Percentiles rank a stretch among this genome's conserved stretches.
These are phyloP conservation scores for Ceratobasidium papillatum DNA, from an alignment of 1,284 basidiomycete species.

Conservation along the genomic window DNA sequence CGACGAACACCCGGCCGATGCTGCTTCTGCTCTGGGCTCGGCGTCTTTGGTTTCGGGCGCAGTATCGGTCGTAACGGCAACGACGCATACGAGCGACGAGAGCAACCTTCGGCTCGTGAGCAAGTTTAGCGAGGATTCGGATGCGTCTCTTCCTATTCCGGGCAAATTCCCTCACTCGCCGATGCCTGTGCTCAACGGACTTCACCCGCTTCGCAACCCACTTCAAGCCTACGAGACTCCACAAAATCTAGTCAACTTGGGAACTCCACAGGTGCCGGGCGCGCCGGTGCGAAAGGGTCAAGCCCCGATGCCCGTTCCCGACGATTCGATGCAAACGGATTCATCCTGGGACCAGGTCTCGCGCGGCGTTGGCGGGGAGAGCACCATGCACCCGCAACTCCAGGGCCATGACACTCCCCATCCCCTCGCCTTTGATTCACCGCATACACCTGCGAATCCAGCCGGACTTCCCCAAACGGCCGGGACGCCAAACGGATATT, in stretches of 20 bases:
- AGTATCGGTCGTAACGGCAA: slow-evolving; percentile 30
- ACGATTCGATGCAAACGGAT: slow-evolving; percentile 37
- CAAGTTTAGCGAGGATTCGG: slow-evolving; percentile 33
- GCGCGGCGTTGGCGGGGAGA: slow-evolving; percentile 19
- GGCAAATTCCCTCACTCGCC: slow-evolving; percentile 32
- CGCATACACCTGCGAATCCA: slow-evolving; percentile 37
- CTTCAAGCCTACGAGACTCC: slow-evolving; percentile 33
- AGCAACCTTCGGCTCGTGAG: slow-evolving; percentile 28
- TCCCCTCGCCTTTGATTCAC: slow-evolving; percentile 5
- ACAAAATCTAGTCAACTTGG: background rate
- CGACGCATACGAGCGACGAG: slow-evolving; percentile 37
- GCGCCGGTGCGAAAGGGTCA: slow-evolving; percentile 23
- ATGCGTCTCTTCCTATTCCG: slow-evolving; percentile 20
- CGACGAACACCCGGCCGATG: slow-evolving; percentile 6
- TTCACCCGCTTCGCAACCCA: slow-evolving; percentile 29
- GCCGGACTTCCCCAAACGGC: background rate
- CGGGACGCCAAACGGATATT: slow-evolving; percentile 10
- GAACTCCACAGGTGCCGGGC: background rate
- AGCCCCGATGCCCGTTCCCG: slow-evolving; percentile 12
- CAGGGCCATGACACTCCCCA: slow-evolving; percentile 11
- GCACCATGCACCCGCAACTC: slow-evolving; percentile 29
- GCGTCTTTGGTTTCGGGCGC: slow-evolving; percentile 32
- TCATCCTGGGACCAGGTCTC: slow-evolving; percentile 37
- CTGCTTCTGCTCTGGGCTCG: slow-evolving; percentile 16
- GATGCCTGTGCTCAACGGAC: background rate